Percentiles rank a stretch among this genome's conserved stretches.
Evolutionary conservation across 495 filamentous ascomycete species (phyloP).

Genomic region (Penicillium daleae): DNA sequence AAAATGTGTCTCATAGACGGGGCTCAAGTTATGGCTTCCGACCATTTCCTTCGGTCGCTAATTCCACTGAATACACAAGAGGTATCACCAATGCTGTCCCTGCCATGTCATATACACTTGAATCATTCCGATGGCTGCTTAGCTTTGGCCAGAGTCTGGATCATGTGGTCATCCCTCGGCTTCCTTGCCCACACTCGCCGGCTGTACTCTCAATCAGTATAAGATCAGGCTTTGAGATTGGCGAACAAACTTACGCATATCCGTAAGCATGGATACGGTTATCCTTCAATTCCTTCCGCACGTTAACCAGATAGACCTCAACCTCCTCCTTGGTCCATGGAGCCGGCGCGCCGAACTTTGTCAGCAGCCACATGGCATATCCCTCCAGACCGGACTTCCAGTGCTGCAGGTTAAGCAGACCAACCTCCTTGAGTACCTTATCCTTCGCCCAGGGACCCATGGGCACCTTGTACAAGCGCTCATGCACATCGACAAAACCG

Average conservation of each 20-base stretch:
- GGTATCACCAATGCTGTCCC: neutral
- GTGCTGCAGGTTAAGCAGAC: conserved; percentile 62
- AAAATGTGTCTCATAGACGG: neutral
- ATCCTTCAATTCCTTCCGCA: conserved; percentile 26
- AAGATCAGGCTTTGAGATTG: neutral
- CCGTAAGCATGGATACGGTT: conserved; percentile 22
- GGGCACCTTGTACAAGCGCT: conserved; percentile 62
- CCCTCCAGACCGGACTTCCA: conserved; percentile 47
- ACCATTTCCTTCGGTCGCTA: neutral
- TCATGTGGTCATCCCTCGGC: conserved; percentile 7
- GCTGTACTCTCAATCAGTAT: neutral
- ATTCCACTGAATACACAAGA: neutral
- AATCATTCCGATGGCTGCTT: neutral
- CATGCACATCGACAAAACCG: conserved; percentile 42
- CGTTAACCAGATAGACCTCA: conserved; percentile 24
- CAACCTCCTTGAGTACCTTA: conserved; percentile 64
- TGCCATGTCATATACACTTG: neutral
- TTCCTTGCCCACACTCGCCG: conserved; percentile 10
- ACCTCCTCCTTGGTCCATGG: conserved; percentile 33
- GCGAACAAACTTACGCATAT: conserved; percentile 2
- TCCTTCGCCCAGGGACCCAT: conserved; percentile 71
- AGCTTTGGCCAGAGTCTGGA: neutral
- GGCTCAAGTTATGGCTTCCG: neutral
- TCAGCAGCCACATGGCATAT: conserved; percentile 33
- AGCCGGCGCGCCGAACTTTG: conserved; percentile 29